Evolutionary conservation across 2,329 filamentous ascomycete species (phyloP).

Genomic region (Ascochyta viciae-villosae): DNA sequence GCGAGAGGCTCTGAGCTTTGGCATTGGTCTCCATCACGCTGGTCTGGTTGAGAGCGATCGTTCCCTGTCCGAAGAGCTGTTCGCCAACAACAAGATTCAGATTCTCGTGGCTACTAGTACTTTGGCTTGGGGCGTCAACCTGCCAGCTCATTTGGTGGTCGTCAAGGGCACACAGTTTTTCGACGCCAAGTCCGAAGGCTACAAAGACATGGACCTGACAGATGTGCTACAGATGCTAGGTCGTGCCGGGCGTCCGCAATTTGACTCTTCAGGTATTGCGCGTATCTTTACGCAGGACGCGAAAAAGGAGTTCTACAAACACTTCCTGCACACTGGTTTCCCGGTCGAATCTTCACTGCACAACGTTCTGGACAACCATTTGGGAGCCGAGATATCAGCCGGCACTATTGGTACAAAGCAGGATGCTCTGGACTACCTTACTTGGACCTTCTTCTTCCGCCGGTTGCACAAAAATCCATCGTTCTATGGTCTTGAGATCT

Average conservation of each 20-base stretch:
- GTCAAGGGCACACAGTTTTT: slow-evolving; percentile 99
- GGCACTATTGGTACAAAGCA: slow-evolving; percentile 94
- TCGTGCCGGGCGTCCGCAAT: slow-evolving; percentile 92
- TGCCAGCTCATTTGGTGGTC: slow-evolving; percentile 94
- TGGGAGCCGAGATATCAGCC: slow-evolving; percentile 92
- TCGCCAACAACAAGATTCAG: slow-evolving; percentile 97
- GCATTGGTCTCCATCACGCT: slow-evolving; percentile 95
- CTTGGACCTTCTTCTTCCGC: slow-evolving; percentile 99
- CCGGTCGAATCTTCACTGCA: slow-evolving; percentile 96
- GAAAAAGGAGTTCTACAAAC: slow-evolving; percentile 99
- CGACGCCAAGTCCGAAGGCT: slow-evolving; percentile 95
- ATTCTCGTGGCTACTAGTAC: slow-evolving; percentile 96
- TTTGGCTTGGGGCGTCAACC: slow-evolving; percentile 96
- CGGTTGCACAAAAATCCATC: slow-evolving; percentile 97
- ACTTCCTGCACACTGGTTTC: slow-evolving; percentile 97
- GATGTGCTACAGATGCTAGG: slow-evolving; percentile 98
- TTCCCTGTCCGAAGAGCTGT: slow-evolving; percentile 89
- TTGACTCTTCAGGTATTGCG: slow-evolving; percentile 93
- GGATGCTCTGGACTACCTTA: slow-evolving; percentile 95
- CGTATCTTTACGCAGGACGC: slow-evolving; percentile 96
- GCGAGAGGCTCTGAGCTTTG: slow-evolving; percentile 93
- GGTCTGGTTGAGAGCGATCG: slow-evolving; percentile 95
- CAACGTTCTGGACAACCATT: slow-evolving; percentile 95
- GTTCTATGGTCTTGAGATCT: slow-evolving; percentile 95
- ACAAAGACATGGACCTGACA: slow-evolving; percentile 98